These are phyloP conservation scores for Rutidosis leptorrhynchoides DNA, from an alignment of 129 eudicot genomes.

Conservation along the genomic window DNA sequence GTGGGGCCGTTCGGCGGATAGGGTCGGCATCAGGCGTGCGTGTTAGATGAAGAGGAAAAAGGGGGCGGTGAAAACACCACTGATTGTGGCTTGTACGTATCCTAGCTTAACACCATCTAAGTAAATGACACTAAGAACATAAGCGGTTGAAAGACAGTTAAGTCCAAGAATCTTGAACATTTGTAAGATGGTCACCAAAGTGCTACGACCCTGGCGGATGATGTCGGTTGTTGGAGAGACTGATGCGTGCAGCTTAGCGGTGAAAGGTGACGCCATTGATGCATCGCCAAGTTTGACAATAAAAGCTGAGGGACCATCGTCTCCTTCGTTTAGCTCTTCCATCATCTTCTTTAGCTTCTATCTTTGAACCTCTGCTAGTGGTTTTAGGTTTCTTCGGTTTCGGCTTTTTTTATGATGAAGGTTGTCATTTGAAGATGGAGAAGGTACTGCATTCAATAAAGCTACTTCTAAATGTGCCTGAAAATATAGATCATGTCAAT, in stretches of 20 bases:
- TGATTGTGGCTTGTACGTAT: slow-evolving; percentile 83
- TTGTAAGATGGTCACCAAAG: slow-evolving; percentile 79
- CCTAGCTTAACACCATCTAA: slow-evolving; percentile 87
- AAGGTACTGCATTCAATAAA: slow-evolving; percentile 73
- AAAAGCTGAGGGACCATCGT: slow-evolving; percentile 73
- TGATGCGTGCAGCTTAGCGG: slow-evolving; percentile 92
- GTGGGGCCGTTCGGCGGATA: slow-evolving; percentile 80
- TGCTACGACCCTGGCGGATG: slow-evolving; percentile 88
- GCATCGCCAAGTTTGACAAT: slow-evolving; percentile 89
- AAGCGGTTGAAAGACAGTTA: slow-evolving; percentile 89
- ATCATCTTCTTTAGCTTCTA: slow-evolving; percentile 69
- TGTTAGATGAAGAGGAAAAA: slow-evolving; percentile 86
- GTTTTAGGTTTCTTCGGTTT: slow-evolving; percentile 55
- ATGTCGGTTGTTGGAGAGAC: slow-evolving; percentile 80
- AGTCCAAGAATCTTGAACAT: slow-evolving; percentile 92
- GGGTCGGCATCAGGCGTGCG: slow-evolving; percentile 70
- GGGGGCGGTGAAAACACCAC: slow-evolving; percentile 86
- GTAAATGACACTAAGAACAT: slow-evolving; percentile 77
- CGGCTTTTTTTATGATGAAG: slow-evolving; percentile 45
- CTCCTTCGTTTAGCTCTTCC: slow-evolving; percentile 82
- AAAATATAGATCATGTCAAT: slow-evolving; percentile 12
- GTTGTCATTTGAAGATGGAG: slow-evolving; percentile 45
- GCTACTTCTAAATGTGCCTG: slow-evolving; percentile 96
- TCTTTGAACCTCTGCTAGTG: slow-evolving; percentile 62
- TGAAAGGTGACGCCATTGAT: slow-evolving; percentile 92